Evolutionary conservation across 176 grass and related monocot species (phyloP), one percentile per base, ranked within the genome.

Genomic region (Oryza officinalis): DNA sequence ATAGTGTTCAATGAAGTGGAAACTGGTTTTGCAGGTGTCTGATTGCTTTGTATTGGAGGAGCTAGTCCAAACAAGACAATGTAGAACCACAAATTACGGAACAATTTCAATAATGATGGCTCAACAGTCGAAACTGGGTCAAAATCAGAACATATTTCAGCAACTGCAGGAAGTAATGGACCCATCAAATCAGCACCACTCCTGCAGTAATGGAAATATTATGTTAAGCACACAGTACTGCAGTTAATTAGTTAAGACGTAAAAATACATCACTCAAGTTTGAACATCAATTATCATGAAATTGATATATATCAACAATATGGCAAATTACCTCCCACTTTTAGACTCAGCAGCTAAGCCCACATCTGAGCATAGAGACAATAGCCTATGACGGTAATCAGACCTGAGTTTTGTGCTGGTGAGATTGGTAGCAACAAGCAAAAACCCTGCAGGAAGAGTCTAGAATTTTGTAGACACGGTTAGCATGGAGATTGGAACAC

Each of bases 141-240:
- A 83, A 99, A 99, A 91, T 99, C 96, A 88, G 93, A 92, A 80
- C 96, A 99, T 78, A 99, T 99, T 89, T 95, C 96, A 59, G 96
- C 96, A 88, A 99, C 93, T 63, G 96, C 93, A 45, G 96, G 86
- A 72, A 99, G 93, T 79, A 99, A 82, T 20, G 96, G 91, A 15
- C 96, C 96, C 87, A 99, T 83, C 83, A 99, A 96, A 84, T 99
- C 96, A 81, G 96, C 96, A 89, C 96, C 96, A 79, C 93, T 99
- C 87, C 96, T 99, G 85, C 76, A 89, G 73, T 78, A 83, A 80
- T 69, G 63, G 71, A 87, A 89, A 77, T 73, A 71, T 78, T 54
- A 63, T 30, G n/a, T 60, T 75, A 45, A 81, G 32, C 30, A 74
- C 37, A 84, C 10, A 72, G 66, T 25, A 27, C 52, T 28, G 41